Percentiles rank a stretch among this genome's conserved stretches.
Evolutionary conservation across 495 filamentous ascomycete species (phyloP).

Genomic region (Aspergillus avenaceus): DNA sequence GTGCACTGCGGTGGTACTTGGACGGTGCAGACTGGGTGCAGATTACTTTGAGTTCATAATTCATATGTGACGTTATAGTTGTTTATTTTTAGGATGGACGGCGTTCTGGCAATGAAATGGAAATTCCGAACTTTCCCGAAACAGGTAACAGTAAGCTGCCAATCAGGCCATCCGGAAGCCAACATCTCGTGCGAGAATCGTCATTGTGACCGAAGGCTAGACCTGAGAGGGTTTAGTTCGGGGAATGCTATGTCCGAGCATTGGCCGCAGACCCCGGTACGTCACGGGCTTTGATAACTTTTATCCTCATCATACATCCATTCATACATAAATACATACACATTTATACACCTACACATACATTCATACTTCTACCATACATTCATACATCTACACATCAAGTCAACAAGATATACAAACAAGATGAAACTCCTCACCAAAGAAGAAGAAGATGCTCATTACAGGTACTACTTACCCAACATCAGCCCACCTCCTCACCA

Average conservation of each 20-base stretch:
- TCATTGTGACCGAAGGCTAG: background rate
- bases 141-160: background rate
- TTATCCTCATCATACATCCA: too few relatives aligned
- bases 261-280: background rate
- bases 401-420: constrained; percentile 4
- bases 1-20: too few relatives aligned
- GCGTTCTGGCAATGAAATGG: too few relatives aligned
- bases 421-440: constrained; percentile 93
- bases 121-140: constrained; percentile 1
- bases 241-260: background rate
- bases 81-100: too few relatives aligned
- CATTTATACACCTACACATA: background rate
- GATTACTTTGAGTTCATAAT: too few relatives aligned
- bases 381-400: background rate
- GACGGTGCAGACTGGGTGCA: too few relatives aligned
- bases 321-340: background rate
- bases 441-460: constrained; percentile 76
- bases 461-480: constrained; percentile 50
- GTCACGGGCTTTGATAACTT: background rate
- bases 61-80: too few relatives aligned
- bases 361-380: background rate
- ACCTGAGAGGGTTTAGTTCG: background rate
- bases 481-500: background rate
- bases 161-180: background rate
- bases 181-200: background rate